These are phyloP conservation scores for Nymphaea thermarum DNA, from an alignment of 164 flowering plant genomes.

Conservation along the genomic window DNA sequence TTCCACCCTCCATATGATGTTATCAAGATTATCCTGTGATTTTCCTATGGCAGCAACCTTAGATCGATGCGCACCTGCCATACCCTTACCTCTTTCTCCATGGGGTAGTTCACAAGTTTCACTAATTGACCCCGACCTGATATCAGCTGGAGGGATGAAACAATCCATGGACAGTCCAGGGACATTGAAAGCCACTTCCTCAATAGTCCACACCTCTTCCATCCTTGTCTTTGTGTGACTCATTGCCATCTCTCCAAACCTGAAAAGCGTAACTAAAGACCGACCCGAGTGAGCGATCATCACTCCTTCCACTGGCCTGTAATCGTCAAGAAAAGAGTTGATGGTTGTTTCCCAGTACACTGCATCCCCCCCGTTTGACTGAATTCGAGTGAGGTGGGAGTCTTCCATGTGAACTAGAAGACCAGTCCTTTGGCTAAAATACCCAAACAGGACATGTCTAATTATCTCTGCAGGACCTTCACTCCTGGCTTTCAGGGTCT, in stretches of 20 bases:
- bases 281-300: slow-evolving; percentile 71
- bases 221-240: slow-evolving; percentile 47
- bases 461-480: slow-evolving; percentile 46
- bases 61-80: background rate
- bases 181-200: slow-evolving; percentile 60
- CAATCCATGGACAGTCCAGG: slow-evolving; percentile 54
- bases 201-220: slow-evolving; percentile 63
- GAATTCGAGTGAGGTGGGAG: slow-evolving; percentile 36
- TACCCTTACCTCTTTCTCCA: slow-evolving; percentile 40
- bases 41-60: background rate
- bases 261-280: slow-evolving; percentile 38
- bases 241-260: slow-evolving; percentile 42
- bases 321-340: slow-evolving; percentile 53
- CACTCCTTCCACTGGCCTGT: slow-evolving; percentile 51
- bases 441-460: slow-evolving; percentile 72
- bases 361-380: slow-evolving; percentile 47
- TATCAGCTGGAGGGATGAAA: slow-evolving; percentile 58
- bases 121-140: slow-evolving; percentile 40
- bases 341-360: slow-evolving; percentile 75
- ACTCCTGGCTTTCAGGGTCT: slow-evolving; percentile 41
- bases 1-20: background rate
- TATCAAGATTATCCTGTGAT: background rate
- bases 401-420: slow-evolving; percentile 68
- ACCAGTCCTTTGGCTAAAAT: slow-evolving; percentile 88
- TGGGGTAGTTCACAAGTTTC: slow-evolving; percentile 64